phyloP scores from a whole-genome alignment of 768 basidiomycete genomes.

The Agaricus bisporus region DNA sequence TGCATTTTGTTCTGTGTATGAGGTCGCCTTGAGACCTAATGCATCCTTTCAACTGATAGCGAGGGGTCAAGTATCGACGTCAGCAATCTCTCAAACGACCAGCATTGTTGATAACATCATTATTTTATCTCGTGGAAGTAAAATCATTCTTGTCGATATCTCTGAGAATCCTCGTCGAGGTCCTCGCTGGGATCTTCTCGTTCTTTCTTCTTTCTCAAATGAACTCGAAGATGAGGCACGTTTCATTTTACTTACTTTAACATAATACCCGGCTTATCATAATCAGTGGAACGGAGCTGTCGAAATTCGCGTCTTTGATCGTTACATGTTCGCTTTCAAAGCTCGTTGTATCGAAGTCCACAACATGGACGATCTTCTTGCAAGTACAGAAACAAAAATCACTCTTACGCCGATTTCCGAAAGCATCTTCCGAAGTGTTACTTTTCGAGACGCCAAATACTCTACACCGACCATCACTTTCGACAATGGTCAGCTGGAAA shows the following conservation, averaged over 20 bases:
- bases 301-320: slow-evolving; percentile 37
- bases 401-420: slow-evolving; percentile 11
- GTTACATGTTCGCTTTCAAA: slow-evolving; percentile 47
- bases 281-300: slow-evolving; percentile 36
- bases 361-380: slow-evolving; percentile 18
- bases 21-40: slow-evolving; percentile 2
- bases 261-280: background rate
- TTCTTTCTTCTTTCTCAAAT: slow-evolving; percentile 16
- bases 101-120: slow-evolving; percentile 7
- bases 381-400: slow-evolving; percentile 4
- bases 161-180: slow-evolving; percentile 1
- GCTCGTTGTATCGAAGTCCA: slow-evolving; percentile 43
- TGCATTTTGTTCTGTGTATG: slow-evolving; percentile 1
- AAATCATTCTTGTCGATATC: slow-evolving; percentile 6
- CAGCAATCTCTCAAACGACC: background rate
- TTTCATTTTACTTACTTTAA: slow-evolving; percentile 6
- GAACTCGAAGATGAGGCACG: slow-evolving; percentile 30
- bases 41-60: slow-evolving; percentile 2
- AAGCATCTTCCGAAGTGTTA: slow-evolving; percentile 22
- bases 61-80: background rate
- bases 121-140: slow-evolving; percentile 9
- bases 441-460: slow-evolving; percentile 39
- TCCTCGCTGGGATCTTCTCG: slow-evolving; percentile 1
- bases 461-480: slow-evolving; percentile 16
- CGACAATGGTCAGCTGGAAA: background rate